Evolutionary conservation across 108 stramenopile genomes (phyloP).

Genomic region (Epipyxis sp.): DNA sequence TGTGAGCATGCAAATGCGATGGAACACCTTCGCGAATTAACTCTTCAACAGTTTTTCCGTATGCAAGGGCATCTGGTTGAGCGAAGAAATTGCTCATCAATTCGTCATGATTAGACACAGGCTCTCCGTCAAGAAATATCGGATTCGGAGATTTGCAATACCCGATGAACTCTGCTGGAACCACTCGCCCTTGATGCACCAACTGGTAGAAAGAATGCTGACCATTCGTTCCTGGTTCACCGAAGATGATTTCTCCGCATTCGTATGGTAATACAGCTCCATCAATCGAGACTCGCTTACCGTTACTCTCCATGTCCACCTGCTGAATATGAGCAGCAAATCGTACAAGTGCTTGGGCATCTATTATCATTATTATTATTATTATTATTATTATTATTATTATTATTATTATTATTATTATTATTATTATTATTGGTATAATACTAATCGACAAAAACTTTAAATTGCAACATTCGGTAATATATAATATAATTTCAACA

Average conservation of each 20-base stretch:
- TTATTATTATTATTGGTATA: no score
- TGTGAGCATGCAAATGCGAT: slow-evolving; percentile 80
- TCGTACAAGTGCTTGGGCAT: slow-evolving; percentile 90
- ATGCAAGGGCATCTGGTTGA: slow-evolving; percentile 95
- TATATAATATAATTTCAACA: no score
- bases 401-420: no score
- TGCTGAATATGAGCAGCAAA: slow-evolving; percentile 99
- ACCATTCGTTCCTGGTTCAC: slow-evolving; percentile 97
- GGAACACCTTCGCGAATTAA: slow-evolving; percentile 80
- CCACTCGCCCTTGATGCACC: slow-evolving; percentile 93
- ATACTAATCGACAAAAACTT: no score
- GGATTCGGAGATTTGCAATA: slow-evolving; percentile 43
- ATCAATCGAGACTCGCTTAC: slow-evolving; percentile 83
- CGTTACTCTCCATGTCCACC: slow-evolving; percentile 98
- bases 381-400: no score
- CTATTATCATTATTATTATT: no score
- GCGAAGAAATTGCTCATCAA: slow-evolving; percentile 99
- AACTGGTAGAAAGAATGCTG: slow-evolving; percentile 99
- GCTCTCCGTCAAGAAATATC: slow-evolving; percentile 67
- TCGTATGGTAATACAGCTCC: slow-evolving; percentile 65
- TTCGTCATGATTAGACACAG: slow-evolving; percentile 93
- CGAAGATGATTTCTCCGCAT: slow-evolving; percentile 95
- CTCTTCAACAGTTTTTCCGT: slow-evolving; percentile 77
- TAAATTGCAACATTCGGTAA: no score
- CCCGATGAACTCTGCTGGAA: slow-evolving; percentile 88